Evolutionary conservation across 1,284 basidiomycete genomes (phyloP).

Genomic region (Ustilago xerochloae): DNA sequence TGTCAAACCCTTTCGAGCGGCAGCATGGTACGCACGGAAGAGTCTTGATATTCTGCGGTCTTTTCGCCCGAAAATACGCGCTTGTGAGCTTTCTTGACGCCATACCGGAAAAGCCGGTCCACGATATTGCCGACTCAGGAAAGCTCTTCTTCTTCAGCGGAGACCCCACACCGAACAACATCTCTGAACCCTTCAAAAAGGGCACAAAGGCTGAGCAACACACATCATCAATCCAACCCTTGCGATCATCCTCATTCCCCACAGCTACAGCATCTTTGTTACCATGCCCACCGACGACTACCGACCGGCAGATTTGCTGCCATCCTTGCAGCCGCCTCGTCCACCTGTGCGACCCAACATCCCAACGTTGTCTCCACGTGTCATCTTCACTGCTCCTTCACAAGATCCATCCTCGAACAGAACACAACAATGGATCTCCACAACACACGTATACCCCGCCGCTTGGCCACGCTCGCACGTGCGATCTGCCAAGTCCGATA

Average conservation of each 20-base stretch:
- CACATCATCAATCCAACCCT: background rate
- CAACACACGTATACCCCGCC: conserved; percentile 80
- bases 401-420: conserved; percentile 30
- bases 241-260: background rate
- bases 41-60: background rate
- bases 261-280: background rate
- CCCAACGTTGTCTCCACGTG: conserved; percentile 16
- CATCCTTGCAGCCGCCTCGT: conserved; percentile 27
- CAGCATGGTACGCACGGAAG: conserved; percentile 15
- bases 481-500: conserved; percentile 40
- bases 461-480: conserved; percentile 74
- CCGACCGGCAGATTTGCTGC: conserved; percentile 31
- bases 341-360: conserved; percentile 10
- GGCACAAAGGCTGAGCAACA: background rate
- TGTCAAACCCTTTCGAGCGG: too few relatives aligned
- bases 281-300: conserved; percentile 25
- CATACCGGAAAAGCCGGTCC: conserved; percentile 32
- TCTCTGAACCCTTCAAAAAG: too few relatives aligned
- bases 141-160: background rate
- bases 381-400: conserved; percentile 40
- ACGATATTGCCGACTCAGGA: conserved; percentile 7
- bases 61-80: conserved; percentile 24
- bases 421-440: conserved; percentile 70
- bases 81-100: background rate
- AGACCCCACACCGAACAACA: conserved; percentile 2